Conservation (phyloP, 1,139 yeast species). For the Hemisphaericaspora xylofermentans region DNA sequence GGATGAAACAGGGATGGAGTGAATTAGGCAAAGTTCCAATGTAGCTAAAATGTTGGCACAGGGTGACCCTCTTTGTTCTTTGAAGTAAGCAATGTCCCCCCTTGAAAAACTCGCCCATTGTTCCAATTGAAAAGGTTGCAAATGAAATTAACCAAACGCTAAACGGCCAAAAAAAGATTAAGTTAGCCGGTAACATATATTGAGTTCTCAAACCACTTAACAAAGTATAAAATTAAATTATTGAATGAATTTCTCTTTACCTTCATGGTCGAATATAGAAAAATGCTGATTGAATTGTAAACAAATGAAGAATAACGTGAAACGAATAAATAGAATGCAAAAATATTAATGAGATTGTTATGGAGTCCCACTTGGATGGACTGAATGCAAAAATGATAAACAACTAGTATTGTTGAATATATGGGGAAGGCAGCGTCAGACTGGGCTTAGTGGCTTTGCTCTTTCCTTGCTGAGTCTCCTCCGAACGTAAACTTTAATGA, state of each 20-base stretch:
- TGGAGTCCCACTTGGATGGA: not conserved
- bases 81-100: not conserved
- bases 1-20: no score
- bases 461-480: conserved; percentile 3
- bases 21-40: no score
- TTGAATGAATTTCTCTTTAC: no score
- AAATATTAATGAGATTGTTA: no score
- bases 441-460: conserved; percentile 2
- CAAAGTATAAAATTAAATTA: no score
- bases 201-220: not conserved
- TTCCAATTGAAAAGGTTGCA: not conserved
- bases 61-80: not conserved
- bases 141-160: not conserved
- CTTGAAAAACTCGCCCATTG: not conserved
- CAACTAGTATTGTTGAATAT: not conserved
- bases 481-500: not conserved
- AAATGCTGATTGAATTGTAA: no score
- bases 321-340: not conserved
- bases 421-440: not conserved
- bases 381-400: not conserved
- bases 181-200: not conserved
- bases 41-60: no score
- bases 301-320: not conserved
- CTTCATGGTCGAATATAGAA: no score
- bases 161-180: not conserved